Evolutionary conservation across 2,329 filamentous ascomycete genomes (phyloP).

Genomic region (Trichoderma citrinoviride): DNA sequence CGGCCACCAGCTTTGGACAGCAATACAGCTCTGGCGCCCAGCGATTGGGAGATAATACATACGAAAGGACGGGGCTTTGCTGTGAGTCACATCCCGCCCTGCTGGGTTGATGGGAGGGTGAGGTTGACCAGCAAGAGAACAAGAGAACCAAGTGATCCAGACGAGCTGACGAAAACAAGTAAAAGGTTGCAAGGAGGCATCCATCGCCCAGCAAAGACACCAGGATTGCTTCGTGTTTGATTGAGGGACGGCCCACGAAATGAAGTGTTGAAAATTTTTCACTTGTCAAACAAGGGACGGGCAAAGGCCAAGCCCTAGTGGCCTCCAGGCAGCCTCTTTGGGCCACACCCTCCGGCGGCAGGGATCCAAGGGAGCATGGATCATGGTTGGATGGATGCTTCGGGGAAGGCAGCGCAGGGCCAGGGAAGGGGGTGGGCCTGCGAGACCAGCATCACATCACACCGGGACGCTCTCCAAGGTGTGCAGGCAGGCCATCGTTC

Average conservation of each 20-base stretch:
- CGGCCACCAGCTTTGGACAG: constrained; percentile 27
- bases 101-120: not conserved
- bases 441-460: constrained; percentile 5
- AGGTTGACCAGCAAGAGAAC: not conserved
- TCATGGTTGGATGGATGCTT: constrained; percentile 5
- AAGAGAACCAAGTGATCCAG: not conserved
- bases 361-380: constrained; percentile 10
- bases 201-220: constrained; percentile 5
- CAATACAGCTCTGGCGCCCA: constrained; percentile 26
- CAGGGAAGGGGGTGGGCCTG: not conserved
- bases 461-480: not conserved
- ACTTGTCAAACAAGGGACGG: constrained; percentile 23
- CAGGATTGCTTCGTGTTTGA: constrained; percentile 19
- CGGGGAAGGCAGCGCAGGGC: not conserved
- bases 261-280: constrained; percentile 25
- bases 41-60: constrained; percentile 27
- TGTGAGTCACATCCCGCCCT: constrained; percentile 24
- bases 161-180: not conserved
- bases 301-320: constrained; percentile 19
- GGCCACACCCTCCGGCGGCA: constrained; percentile 21
- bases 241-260: constrained; percentile 23
- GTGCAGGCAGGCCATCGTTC: not conserved
- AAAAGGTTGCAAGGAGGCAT: constrained; percentile 8
- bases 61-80: constrained; percentile 5
- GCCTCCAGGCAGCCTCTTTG: constrained; percentile 19